Evolutionary conservation across 208 protist species (phyloP), one percentile per base, ranked within the genome.

Genomic region (Leishmania major): DNA sequence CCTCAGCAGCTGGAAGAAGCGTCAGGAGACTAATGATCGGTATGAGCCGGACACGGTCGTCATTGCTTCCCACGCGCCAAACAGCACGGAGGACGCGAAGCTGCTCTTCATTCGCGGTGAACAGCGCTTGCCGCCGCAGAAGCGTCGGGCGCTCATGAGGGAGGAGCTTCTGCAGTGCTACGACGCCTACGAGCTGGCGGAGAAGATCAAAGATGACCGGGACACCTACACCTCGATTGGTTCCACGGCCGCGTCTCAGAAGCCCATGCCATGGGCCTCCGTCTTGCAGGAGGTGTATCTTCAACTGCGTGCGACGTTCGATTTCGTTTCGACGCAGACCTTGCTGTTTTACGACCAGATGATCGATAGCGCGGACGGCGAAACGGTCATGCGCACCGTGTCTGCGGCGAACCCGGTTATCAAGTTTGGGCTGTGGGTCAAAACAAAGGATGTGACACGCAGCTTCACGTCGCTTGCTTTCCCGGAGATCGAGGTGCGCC

Each of bases 351-450:
- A 97, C 84, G 96, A 98, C 86, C 84, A 89, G 31, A 79, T 96
- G 8, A 77, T 98, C 22, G 91, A 96, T 35, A 90, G 83, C 70
- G 92, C 74, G 69, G 96, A 97, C 57, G 91, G 88, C 59, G 96
- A 98, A 78, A 95, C 91, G 53, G 82, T 97, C 10, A 93, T 91
- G 80, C 87, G 90, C 37, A 83, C 66, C 28, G 75, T 91, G n/a
- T 90, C 90, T 22, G 67, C 85, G 47, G 47, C 75, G 31, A 88
- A 91, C 76, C 89, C 91, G 8, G 89, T 96, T 13, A 79, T 97
- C 47, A 98, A 96, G 82, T 98, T 92, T 60, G 96, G 96, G 35
- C 86, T 97, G 76, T 98, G 96, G 95, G 93, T 97, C 25, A 98
- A 97, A 79, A 91, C 95, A 55, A 92, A 94, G 82, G 92, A 97